Conservation (phyloP, 2,329 filamentous ascomycete genomes). For the Trichoderma citrinoviride region DNA sequence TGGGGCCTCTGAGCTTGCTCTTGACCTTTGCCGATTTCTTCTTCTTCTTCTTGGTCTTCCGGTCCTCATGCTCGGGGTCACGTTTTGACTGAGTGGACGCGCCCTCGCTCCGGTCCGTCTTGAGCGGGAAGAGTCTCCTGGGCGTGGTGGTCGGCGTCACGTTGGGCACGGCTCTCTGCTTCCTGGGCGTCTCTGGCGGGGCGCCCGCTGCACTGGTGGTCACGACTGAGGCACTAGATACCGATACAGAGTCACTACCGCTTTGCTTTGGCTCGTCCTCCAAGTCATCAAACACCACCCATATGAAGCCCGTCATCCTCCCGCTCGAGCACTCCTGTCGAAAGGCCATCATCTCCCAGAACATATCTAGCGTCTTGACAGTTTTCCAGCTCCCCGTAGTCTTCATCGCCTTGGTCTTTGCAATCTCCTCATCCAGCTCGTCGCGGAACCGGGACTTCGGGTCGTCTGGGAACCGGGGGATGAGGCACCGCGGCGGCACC, state of each 20-base stretch:
- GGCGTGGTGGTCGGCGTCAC: slow-evolving; percentile 36
- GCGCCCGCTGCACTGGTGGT: slow-evolving; percentile 21
- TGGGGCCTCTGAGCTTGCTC: slow-evolving; percentile 55
- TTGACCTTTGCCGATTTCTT: slow-evolving; percentile 42
- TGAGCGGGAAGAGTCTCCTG: slow-evolving; percentile 34
- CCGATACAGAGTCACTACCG: slow-evolving; percentile 24
- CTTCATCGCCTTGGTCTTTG: slow-evolving; percentile 53
- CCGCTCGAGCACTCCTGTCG: slow-evolving; percentile 94
- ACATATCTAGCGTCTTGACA: slow-evolving; percentile 79
- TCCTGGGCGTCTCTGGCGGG: slow-evolving; percentile 36
- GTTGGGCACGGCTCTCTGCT: slow-evolving; percentile 26
- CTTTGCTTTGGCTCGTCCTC: slow-evolving; percentile 16
- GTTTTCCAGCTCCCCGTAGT: slow-evolving; percentile 74
- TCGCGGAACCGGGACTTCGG: slow-evolving; percentile 87
- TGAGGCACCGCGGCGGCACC: slow-evolving; percentile 76
- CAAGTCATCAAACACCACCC: slow-evolving; percentile 75
- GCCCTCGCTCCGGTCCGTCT: slow-evolving; percentile 19
- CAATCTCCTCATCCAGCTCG: slow-evolving; percentile 82
- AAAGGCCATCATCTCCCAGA: slow-evolving; percentile 99
- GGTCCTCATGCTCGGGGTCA: slow-evolving; percentile 13
- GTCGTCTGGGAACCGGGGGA: slow-evolving; percentile 91
- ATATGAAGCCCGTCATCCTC: slow-evolving; percentile 88
- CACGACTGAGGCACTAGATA: slow-evolving; percentile 32
- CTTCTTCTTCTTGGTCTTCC: slow-evolving; percentile 17
- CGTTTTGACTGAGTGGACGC: not conserved